Base-by-base conservation (phyloP, 768 basidiomycete species). In the Dentipellis sp. region DNA sequence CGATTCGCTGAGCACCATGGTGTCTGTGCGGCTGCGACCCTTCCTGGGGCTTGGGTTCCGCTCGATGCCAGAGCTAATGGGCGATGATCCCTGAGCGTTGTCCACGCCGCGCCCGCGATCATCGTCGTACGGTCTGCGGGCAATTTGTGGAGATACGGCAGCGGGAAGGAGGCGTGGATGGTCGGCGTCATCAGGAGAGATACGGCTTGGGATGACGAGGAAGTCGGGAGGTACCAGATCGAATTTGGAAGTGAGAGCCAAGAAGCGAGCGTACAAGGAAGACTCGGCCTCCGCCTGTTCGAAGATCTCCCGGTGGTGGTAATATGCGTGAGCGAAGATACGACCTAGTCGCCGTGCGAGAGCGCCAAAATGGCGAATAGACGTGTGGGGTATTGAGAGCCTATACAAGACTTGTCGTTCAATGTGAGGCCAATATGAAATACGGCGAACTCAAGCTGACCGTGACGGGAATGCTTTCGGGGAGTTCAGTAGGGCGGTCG, bases 301-400 rank as follows among this genome's bases (percentile, higher is more conserved):
- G 67, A 95, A 95, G 0, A 83, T 82, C 66, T 94, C 93, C 60
- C 91, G 86, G 69, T 95, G 93, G 67, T 93, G 91, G 72, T 87
- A 94, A 75, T 93, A 97, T 1, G 94, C 93, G 69, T 99, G 95
- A 0, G 91, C 91, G 66, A 99, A 97, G 59, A 97, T 94, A 38
- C 95, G 84, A 1, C 93, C 93, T 1, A 98, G 82, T 12, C 95
- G 84, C 0, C 95, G 83, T 17, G 91, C 91, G 21, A 95, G 84
- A 14, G 90, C 91, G 50, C 86, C 78, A 68, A 94, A 97, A 69
- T 93, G 92, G n/a, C 88, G 80, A 59, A 85, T 79, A 0, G 92
- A 95, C 2, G 86, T 78, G 45, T 74, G 73, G 1, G 90, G 90
- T 53, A 97, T 91, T 54, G 84, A 84, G 2, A 97, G 76, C 22